Percentiles rank a stretch among this genome's conserved stretches.
Conservation (phyloP, 345 rosid genomes). For the Lenwebbia sp. region DNA sequence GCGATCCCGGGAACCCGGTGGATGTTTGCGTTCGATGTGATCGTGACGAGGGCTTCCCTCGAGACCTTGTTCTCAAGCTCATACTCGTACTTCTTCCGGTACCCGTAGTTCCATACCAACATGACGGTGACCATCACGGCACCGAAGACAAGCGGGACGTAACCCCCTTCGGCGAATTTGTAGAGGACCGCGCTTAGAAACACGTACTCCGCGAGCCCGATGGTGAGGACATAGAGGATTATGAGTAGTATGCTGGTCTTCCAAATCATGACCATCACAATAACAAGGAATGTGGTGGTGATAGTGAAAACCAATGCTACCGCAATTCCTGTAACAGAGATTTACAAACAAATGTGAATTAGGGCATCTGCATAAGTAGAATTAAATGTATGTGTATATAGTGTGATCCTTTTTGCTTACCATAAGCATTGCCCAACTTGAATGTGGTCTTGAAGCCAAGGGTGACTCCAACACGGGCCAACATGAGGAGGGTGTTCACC, state of each 20-base stretch:
- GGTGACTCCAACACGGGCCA: slow-evolving; percentile 16
- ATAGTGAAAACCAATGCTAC: slow-evolving; percentile 14
- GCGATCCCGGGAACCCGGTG: slow-evolving; percentile 6
- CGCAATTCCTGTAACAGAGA: slow-evolving; percentile 9
- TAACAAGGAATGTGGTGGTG: slow-evolving; percentile 7
- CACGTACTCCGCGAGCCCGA: slow-evolving; percentile 1
- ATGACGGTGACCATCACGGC: slow-evolving; percentile 4
- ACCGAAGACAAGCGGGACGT: slow-evolving; percentile 11
- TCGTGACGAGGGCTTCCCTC: not conserved
- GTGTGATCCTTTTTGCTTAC: not conserved
- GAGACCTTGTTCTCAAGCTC: slow-evolving; percentile 14
- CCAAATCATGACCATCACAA: slow-evolving; percentile 31
- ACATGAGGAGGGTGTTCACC: slow-evolving; percentile 17
- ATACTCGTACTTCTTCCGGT: slow-evolving; percentile 5
- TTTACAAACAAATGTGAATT: not conserved
- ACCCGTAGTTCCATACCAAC: slow-evolving; percentile 18
- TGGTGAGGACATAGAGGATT: slow-evolving; percentile 7
- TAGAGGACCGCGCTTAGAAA: slow-evolving; percentile 12
- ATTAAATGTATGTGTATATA: not conserved
- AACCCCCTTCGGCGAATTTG: slow-evolving; percentile 19
- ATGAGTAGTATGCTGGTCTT: slow-evolving; percentile 9
- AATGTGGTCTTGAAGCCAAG: slow-evolving; percentile 17
- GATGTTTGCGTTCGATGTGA: not conserved
- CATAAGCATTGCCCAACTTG: slow-evolving; percentile 23
- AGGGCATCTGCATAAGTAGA: too few relatives aligned